Evolutionary conservation across 495 filamentous ascomycete genomes (phyloP).

Genomic region (Neurospora sp.): DNA sequence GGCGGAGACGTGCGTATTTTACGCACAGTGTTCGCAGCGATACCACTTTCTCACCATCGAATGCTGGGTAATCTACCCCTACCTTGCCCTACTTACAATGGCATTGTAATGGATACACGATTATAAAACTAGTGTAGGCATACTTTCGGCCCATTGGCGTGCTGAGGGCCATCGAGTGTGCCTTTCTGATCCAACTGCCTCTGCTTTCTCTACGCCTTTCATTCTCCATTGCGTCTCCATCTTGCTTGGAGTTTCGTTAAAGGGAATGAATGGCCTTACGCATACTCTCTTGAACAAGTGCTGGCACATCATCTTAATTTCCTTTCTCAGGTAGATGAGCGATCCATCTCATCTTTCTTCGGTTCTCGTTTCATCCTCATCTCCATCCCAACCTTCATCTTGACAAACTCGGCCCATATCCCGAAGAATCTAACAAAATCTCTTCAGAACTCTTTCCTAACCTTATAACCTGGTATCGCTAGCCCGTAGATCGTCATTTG

Average conservation of each 20-base stretch:
- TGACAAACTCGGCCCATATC: not conserved
- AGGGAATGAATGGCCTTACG: not conserved
- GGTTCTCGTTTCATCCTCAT: not conserved
- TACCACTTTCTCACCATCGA: not conserved
- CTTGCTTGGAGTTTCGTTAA: not conserved
- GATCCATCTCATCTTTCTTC: not conserved
- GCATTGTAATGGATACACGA: not conserved
- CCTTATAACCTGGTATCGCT: not conserved
- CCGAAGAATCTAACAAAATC: not conserved
- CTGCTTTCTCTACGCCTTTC: not conserved
- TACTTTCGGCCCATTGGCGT: not conserved
- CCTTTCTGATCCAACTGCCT: not conserved
- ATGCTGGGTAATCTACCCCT: not conserved
- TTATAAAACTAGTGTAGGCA: not conserved
- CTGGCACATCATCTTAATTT: not conserved
- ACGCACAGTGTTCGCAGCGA: not conserved
- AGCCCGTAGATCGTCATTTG: not conserved
- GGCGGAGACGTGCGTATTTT: not conserved
- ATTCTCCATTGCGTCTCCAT: not conserved
- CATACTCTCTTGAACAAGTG: not conserved
- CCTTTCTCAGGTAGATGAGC: not conserved
- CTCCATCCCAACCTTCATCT: not conserved
- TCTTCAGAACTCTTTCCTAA: not conserved
- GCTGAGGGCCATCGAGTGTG: not conserved
- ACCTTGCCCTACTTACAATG: not conserved